phyloP scores from a whole-genome alignment of 768 basidiomycete genomes.

The Tricholoma matsutake region DNA sequence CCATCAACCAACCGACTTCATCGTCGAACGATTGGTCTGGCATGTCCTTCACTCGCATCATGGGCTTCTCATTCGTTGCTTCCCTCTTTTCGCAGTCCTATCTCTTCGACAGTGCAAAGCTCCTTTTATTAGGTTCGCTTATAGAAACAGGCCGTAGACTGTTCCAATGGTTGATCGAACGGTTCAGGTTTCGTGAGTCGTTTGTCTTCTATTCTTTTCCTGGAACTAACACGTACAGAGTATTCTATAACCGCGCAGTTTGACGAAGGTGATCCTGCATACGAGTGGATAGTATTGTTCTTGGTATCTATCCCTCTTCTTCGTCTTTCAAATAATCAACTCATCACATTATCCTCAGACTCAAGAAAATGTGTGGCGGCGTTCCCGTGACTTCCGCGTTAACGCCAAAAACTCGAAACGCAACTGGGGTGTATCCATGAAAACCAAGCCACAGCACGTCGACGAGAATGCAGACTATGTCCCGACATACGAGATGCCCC shows the following conservation, averaged over 20 bases:
- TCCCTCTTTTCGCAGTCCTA: conserved; percentile 24
- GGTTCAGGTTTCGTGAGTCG: conserved; percentile 37
- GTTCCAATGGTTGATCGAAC: conserved; percentile 35
- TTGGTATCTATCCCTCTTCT: conserved; percentile 27
- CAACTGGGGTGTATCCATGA: conserved; percentile 32
- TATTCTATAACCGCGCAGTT: conserved; percentile 45
- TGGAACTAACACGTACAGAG: conserved; percentile 22
- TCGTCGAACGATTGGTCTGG: not conserved
- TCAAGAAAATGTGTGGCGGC: conserved; percentile 42
- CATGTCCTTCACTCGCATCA: conserved; percentile 23
- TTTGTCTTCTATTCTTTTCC: not conserved
- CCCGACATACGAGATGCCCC: conserved; percentile 36
- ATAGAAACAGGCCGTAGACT: conserved; percentile 39
- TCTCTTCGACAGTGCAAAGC: conserved; percentile 24
- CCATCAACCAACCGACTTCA: not conserved
- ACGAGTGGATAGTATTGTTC: conserved; percentile 47
- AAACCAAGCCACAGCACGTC: conserved; percentile 18
- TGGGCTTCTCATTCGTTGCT: conserved; percentile 36
- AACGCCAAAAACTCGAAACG: conserved; percentile 37
- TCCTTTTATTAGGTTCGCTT: conserved; percentile 33
- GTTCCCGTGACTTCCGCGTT: conserved; percentile 39
- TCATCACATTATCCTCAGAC: conserved; percentile 25
- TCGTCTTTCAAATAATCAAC: not conserved
- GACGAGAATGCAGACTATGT: conserved; percentile 36
- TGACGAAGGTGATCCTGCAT: conserved; percentile 44